Conservation (phyloP, 139 green algal genomes). For the Monoraphidium neglectum region DNA sequence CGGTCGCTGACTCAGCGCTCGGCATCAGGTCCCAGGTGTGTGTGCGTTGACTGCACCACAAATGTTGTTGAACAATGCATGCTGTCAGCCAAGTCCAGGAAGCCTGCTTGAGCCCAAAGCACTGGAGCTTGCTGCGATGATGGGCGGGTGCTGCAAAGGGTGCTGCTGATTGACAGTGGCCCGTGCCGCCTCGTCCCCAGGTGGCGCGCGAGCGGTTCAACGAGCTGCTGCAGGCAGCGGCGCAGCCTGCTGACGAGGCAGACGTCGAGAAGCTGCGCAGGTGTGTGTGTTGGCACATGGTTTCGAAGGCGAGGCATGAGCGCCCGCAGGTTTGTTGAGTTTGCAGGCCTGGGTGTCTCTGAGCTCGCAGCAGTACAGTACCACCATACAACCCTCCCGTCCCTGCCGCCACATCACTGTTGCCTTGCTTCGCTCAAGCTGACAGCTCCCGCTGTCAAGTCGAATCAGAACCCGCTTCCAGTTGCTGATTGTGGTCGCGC, state of each 20-base stretch:
- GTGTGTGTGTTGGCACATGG: too few species aligned
- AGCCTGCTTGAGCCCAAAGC: background rate
- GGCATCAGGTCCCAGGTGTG: conserved; percentile 30
- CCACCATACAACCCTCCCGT: too few species aligned
- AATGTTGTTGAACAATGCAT: background rate
- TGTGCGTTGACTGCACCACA: background rate
- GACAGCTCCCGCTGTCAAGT: too few species aligned
- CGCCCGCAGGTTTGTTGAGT: conserved; percentile 14
- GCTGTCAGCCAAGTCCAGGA: background rate
- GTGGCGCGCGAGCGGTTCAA: conserved; percentile 41
- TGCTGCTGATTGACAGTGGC: background rate
- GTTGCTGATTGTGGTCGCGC: too few species aligned
- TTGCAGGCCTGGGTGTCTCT: background rate
- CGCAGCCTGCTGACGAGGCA: conserved; percentile 32
- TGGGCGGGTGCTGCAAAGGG: too few species aligned
- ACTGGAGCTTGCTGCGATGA: background rate
- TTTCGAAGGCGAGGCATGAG: too few species aligned
- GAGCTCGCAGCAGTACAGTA: background rate
- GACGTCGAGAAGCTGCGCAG: conserved; percentile 38
- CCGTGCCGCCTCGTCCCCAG: background rate
- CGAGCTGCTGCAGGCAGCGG: conserved; percentile 28
- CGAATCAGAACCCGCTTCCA: too few species aligned
- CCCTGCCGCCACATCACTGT: too few species aligned
- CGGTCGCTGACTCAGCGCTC: conserved; percentile 45
- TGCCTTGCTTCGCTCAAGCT: too few species aligned